These are phyloP conservation scores for Xylaria digitata DNA, from an alignment of 2,329 filamentous ascomycete genomes.

Conservation along the genomic window DNA sequence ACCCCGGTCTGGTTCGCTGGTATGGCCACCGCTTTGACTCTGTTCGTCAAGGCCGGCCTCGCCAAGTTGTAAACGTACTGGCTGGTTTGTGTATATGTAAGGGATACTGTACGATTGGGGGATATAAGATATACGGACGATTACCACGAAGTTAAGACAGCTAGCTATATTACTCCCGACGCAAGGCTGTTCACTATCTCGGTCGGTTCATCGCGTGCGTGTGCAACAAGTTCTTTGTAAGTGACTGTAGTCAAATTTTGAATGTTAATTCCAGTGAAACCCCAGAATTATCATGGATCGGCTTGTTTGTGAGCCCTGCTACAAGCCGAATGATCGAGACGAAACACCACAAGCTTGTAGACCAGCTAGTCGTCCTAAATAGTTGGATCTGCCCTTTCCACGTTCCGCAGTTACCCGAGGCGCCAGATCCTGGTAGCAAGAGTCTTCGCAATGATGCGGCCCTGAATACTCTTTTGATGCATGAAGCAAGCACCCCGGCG, in stretches of 20 bases:
- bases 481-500: too few relatives aligned
- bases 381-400: too few relatives aligned
- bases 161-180: conserved; percentile 9
- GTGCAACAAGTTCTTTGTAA: background rate
- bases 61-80: conserved; percentile 28
- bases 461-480: too few relatives aligned
- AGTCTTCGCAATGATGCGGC: too few relatives aligned
- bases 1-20: conserved; percentile 44
- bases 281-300: too few relatives aligned
- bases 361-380: too few relatives aligned
- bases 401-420: too few relatives aligned
- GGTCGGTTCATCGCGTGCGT: background rate
- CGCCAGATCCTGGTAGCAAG: too few relatives aligned
- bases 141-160: background rate
- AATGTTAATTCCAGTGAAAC: background rate
- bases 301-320: too few relatives aligned
- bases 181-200: conserved; percentile 1
- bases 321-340: background rate
- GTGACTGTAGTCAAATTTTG: background rate
- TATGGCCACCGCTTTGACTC: conserved; percentile 34
- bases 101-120: conserved; percentile 10
- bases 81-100: background rate
- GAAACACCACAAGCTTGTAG: background rate
- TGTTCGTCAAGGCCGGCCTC: conserved; percentile 46
- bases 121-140: background rate